Base-by-base conservation (phyloP, 306 rosid genomes). In the Inga oerstediana region DNA sequence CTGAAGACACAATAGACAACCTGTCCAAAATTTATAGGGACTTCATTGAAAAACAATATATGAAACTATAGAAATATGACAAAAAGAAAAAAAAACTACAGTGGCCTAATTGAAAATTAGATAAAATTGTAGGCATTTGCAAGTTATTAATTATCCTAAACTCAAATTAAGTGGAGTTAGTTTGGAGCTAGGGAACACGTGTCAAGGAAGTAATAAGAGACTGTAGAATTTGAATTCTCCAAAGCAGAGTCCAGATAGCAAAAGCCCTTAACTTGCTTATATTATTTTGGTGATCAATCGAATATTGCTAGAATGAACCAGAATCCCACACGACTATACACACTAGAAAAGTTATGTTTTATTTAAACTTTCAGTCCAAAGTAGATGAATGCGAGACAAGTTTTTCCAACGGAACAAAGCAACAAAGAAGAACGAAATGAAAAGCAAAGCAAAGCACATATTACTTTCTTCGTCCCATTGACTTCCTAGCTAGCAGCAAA, bases 391-490 rank as follows among this genome's bases (percentile, higher is more conserved):
- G 10, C 14, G 20, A 12, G 39, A 30, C 17, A 12, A 13, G 70
- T 30, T 32, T 27, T 12, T 30, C 41, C 14, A 64, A 62, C 30
- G 70, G 35, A 32, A 74, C 16, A 19, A 8, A 45, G 39, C 8
- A 49, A 51, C 27, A 3, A 17, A 3, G 43, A 11, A 52, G 2
- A 32, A 10, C 7, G 19, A 34, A 52, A 52, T 22, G 66, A 14
- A 37, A 75, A 75, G 69, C n/a, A 37, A 75, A 75, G 69, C n/a
- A 52, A 75, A 37, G 79, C 37, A 75, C 51, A 75, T 8, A 56
- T 56, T 75, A 37, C 52, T 75, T 75, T 37, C 79, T n/a, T 54
- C 51, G 20, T 49, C 8, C 15, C 34, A 24, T 2, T 7, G 19
- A 51, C 32, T 52, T 34, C 54, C n/a, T 8, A 48, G 52, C 35